Evolutionary conservation across 2,329 filamentous ascomycete species (phyloP).

Genomic region (Cercospora citrullina): DNA sequence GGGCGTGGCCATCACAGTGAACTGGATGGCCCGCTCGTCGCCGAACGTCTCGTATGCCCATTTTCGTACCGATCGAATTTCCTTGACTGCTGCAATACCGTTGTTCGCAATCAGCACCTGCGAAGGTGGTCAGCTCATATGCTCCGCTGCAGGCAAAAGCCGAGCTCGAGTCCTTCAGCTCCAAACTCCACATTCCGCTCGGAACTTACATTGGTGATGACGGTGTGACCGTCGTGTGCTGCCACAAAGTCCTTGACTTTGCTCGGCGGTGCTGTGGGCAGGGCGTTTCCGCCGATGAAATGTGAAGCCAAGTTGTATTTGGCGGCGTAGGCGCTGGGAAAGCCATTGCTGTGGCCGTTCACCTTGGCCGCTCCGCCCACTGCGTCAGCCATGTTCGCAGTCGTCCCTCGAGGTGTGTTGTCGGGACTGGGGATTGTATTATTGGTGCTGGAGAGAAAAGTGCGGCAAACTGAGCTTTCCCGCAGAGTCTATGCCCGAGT

Average conservation of each 20-base stretch:
- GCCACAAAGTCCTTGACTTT: constrained; percentile 96
- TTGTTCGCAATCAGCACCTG: constrained; percentile 99
- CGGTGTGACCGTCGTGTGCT: constrained; percentile 86
- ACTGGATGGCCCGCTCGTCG: constrained; percentile 96
- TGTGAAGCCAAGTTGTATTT: constrained; percentile 83
- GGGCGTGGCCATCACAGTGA: constrained; percentile 99
- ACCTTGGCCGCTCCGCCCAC: constrained; percentile 43
- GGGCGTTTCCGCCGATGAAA: constrained; percentile 92
- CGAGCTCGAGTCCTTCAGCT: constrained; percentile 5
- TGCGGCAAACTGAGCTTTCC: constrained; percentile 13
- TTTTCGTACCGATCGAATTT: constrained; percentile 98
- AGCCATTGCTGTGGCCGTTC: constrained; percentile 51
- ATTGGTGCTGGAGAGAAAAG: not conserved
- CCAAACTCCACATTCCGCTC: not conserved
- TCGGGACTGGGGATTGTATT: constrained; percentile 9
- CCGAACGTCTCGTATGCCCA: constrained; percentile 99
- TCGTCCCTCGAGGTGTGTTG: constrained; percentile 34
- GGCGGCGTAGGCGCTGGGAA: constrained; percentile 68
- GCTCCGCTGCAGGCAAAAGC: constrained; percentile 3
- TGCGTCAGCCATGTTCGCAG: constrained; percentile 41
- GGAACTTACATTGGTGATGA: constrained; percentile 87
- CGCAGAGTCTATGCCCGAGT: constrained; percentile 5
- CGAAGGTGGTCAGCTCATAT: constrained; percentile 23
- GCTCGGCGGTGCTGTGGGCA: constrained; percentile 77
- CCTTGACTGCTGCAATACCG: constrained; percentile 98